Evolutionary conservation across 139 green algal genomes (phyloP).

Genomic region (Pleodorina starrii): DNA sequence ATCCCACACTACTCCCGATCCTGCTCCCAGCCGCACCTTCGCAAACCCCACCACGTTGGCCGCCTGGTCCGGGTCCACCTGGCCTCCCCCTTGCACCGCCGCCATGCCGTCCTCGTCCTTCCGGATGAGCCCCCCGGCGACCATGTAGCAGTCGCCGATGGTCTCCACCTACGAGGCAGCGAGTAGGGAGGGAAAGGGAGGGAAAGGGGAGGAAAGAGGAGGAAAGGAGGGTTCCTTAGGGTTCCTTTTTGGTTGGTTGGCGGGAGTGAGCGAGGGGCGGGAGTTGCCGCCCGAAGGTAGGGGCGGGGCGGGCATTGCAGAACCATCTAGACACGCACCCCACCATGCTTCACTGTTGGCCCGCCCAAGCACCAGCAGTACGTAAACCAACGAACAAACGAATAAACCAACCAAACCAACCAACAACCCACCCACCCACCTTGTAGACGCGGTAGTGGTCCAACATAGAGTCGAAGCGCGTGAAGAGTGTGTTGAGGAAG

Average conservation of each 20-base stretch:
- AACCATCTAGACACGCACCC: too few species aligned
- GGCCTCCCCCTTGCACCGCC: constrained; percentile 3
- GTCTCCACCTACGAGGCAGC: constrained; percentile 45
- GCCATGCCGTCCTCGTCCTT: constrained; percentile 39
- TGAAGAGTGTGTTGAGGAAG: constrained; percentile 66
- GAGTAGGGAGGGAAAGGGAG: too few species aligned
- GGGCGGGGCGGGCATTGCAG: too few species aligned
- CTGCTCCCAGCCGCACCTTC: too few species aligned
- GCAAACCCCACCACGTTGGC: constrained; percentile 5
- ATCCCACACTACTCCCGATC: too few species aligned
- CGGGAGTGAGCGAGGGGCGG: not conserved
- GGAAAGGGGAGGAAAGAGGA: not conserved
- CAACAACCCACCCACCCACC: not conserved
- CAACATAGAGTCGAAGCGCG: constrained; percentile 13
- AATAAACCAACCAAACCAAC: too few species aligned
- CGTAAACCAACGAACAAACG: too few species aligned
- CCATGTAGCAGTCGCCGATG: constrained; percentile 47
- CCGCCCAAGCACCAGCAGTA: too few species aligned
- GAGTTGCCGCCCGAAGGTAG: not conserved
- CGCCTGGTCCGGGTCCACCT: constrained; percentile 8
- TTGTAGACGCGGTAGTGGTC: constrained; percentile 38
- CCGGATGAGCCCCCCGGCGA: not conserved
- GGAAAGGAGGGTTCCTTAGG: too few species aligned
- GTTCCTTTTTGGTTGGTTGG: too few species aligned
- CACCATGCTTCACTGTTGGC: too few species aligned